These are phyloP conservation scores for Hypomontagnella monticulosa DNA, from an alignment of 495 filamentous ascomycete genomes.

Conservation along the genomic window DNA sequence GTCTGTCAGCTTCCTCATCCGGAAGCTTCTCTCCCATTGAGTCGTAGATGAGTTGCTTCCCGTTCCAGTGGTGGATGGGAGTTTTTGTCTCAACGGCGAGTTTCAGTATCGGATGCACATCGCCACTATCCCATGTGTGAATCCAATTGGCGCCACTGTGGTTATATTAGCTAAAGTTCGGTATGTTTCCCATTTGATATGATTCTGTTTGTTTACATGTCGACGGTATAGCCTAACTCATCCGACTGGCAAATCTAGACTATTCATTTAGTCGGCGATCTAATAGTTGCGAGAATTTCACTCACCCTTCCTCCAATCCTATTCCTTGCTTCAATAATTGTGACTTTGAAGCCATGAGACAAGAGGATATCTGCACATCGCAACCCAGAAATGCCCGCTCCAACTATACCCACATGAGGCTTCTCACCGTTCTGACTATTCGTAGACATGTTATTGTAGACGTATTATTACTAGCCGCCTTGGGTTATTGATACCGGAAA, in stretches of 20 bases:
- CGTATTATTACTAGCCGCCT: not conserved
- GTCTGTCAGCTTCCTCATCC: constrained; percentile 57
- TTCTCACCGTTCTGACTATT: constrained; percentile 14
- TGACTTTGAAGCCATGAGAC: constrained; percentile 71
- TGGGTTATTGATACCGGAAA: not conserved
- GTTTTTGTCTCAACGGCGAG: constrained; percentile 59
- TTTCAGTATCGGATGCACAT: constrained; percentile 70
- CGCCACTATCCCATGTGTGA: constrained; percentile 74
- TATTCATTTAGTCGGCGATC: constrained; percentile 3
- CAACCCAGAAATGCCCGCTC: constrained; percentile 76
- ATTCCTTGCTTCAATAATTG: constrained; percentile 75
- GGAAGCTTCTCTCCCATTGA: constrained; percentile 63
- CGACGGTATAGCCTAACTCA: constrained; percentile 56
- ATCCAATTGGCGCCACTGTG: constrained; percentile 83
- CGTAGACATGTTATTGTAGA: not conserved
- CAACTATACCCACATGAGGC: constrained; percentile 71
- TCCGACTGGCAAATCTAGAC: constrained; percentile 39
- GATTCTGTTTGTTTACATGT: constrained; percentile 54
- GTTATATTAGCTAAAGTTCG: not conserved
- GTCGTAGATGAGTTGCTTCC: constrained; percentile 63
- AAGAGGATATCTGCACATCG: constrained; percentile 75
- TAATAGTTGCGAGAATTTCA: constrained; percentile 12
- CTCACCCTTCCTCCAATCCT: constrained; percentile 75
- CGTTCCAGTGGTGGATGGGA: constrained; percentile 62
- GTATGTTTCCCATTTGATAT: not conserved